These are phyloP conservation scores for Phyllosticta paracitricarpa DNA, from an alignment of 2,329 filamentous ascomycete genomes.

Conservation along the genomic window DNA sequence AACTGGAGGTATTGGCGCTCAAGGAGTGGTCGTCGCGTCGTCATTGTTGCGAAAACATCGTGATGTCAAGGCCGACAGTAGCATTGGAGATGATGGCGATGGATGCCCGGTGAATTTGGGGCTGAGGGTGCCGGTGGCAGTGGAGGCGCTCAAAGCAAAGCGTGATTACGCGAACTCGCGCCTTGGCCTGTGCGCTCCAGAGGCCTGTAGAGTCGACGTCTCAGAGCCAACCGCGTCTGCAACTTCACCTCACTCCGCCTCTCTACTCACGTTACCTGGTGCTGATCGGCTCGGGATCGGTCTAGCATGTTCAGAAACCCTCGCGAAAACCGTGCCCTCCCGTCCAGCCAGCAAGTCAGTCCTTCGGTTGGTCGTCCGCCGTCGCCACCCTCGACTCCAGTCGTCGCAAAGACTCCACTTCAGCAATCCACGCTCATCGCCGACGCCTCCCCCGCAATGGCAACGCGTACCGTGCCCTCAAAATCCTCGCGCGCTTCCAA, in stretches of 20 bases:
- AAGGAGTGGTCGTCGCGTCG: neutral
- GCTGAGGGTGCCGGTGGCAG: neutral
- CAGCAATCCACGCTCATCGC: constrained; percentile 11
- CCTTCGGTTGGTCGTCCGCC: constrained; percentile 44
- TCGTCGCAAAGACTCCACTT: constrained; percentile 11
- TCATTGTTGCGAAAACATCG: neutral
- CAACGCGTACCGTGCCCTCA: constrained; percentile 16
- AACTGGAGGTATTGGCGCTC: neutral
- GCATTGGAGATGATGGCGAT: neutral
- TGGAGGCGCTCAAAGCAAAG: neutral
- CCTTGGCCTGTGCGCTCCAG: neutral
- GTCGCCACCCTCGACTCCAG: constrained; percentile 34
- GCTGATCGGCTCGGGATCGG: neutral
- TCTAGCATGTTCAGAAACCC: constrained; percentile 45
- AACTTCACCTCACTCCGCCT: neutral
- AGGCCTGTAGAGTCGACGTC: neutral
- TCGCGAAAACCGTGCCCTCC: constrained; percentile 33
- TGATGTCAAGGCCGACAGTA: neutral
- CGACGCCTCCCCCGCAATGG: constrained; percentile 16
- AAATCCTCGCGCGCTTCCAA: constrained; percentile 11
- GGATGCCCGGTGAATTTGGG: neutral
- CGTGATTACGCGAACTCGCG: constrained; percentile 3
- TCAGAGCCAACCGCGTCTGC: neutral
- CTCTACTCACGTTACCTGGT: neutral
- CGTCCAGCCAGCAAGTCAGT: constrained; percentile 24